Conservation (phyloP, 106 monocot species). For the Dioscorea zingiberensis region DNA sequence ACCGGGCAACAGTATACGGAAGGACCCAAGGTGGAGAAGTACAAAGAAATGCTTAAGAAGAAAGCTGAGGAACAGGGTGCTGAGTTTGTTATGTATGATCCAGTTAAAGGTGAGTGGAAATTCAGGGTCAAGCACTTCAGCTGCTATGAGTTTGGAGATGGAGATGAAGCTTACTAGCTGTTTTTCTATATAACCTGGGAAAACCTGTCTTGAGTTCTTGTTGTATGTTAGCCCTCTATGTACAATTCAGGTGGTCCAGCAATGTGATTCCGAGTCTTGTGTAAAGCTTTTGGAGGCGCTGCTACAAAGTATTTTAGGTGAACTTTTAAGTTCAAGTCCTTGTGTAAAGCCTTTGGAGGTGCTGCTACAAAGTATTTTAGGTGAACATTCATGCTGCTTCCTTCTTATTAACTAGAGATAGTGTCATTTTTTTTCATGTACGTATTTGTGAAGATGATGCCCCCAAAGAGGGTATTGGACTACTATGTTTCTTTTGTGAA, state of each 20-base stretch:
- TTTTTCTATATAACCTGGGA: not conserved
- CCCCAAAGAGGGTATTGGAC: not conserved
- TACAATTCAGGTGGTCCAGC: not conserved
- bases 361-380: too few species aligned
- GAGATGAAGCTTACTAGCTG: not conserved
- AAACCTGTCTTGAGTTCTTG: not conserved
- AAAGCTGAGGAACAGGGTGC: slow-evolving; percentile 86
- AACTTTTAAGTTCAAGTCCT: too few species aligned
- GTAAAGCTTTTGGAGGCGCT: too few species aligned
- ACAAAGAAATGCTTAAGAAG: slow-evolving; percentile 71
- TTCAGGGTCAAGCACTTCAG: slow-evolving; percentile 93
- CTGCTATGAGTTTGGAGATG: slow-evolving; percentile 32
- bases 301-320: too few species aligned
- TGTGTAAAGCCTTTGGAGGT: too few species aligned
- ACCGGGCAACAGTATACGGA: slow-evolving; percentile 63
- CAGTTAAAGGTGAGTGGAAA: slow-evolving; percentile 79
- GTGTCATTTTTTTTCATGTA: not conserved
- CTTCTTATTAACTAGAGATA: not conserved
- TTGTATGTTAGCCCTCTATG: not conserved
- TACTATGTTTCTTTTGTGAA: not conserved
- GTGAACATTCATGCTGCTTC: too few species aligned
- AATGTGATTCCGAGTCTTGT: not conserved
- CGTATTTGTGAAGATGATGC: not conserved
- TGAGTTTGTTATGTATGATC: slow-evolving; percentile 71
- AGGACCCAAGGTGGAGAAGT: slow-evolving; percentile 65